phyloP scores from a whole-genome alignment of 108 stramenopile species.

The Fistulifera pelliculosa region DNA sequence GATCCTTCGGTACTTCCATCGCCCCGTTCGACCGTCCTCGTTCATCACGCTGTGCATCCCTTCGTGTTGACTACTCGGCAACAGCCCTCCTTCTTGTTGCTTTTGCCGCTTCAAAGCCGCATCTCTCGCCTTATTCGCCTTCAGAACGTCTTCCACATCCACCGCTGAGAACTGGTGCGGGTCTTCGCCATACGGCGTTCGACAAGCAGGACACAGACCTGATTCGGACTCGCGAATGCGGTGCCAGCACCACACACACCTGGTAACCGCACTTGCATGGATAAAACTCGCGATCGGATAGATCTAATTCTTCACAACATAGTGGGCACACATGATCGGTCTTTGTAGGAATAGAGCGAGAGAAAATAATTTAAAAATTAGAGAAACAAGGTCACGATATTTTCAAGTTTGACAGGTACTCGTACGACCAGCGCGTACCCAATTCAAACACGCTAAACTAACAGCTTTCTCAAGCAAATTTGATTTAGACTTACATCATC shows the following conservation, averaged over 20 bases:
- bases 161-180: conserved; percentile 95
- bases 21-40: conserved; percentile 23
- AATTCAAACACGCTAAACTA: no score
- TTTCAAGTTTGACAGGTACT: no score
- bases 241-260: conserved; percentile 99
- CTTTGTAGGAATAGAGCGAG: neutral
- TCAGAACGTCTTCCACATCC: conserved; percentile 85
- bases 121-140: conserved; percentile 83
- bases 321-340: conserved; percentile 78
- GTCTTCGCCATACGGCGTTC: conserved; percentile 93
- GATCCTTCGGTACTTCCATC: conserved; percentile 76
- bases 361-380: neutral
- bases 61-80: neutral
- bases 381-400: no score
- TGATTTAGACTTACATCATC: no score
- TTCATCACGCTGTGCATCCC: conserved; percentile 4
- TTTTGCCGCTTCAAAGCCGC: conserved; percentile 60
- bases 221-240: conserved; percentile 94
- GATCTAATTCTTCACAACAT: conserved; percentile 95
- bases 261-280: conserved; percentile 98
- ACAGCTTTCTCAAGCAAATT: no score
- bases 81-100: conserved; percentile 14
- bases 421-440: no score
- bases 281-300: conserved; percentile 93
- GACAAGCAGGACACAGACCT: conserved; percentile 94